These are phyloP conservation scores for Obba rivulosa DNA, from an alignment of 768 basidiomycete genomes.

Conservation along the genomic window DNA sequence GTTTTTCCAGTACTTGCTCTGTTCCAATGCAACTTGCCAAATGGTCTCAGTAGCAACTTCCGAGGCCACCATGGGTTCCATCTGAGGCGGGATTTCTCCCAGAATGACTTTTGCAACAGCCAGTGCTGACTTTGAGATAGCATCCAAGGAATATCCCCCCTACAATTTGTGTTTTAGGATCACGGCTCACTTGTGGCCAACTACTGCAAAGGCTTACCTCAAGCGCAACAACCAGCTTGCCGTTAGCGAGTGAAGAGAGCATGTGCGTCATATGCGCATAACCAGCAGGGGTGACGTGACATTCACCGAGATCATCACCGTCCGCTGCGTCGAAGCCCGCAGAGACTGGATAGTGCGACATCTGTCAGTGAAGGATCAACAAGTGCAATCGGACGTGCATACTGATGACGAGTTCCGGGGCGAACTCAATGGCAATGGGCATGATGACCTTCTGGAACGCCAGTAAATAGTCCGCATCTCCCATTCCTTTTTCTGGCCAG, in stretches of 20 bases:
- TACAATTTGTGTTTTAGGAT: constrained; percentile 23
- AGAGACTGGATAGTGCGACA: constrained; percentile 56
- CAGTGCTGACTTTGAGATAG: constrained; percentile 81
- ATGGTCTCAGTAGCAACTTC: constrained; percentile 86
- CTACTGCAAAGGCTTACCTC: constrained; percentile 54
- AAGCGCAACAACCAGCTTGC: constrained; percentile 86
- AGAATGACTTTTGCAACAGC: constrained; percentile 87
- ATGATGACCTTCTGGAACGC: constrained; percentile 95
- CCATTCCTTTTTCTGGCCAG: constrained; percentile 86
- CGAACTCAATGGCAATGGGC: constrained; percentile 96
- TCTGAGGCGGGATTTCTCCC: constrained; percentile 76
- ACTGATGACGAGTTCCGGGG: constrained; percentile 96
- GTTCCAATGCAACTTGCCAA: constrained; percentile 80
- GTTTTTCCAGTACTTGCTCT: constrained; percentile 88
- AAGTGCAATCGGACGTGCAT: constrained; percentile 23
- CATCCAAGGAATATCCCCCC: constrained; percentile 94
- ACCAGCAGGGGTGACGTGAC: constrained; percentile 84
- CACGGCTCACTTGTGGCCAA: not conserved
- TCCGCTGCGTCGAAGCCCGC: constrained; percentile 96
- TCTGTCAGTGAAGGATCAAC: not conserved
- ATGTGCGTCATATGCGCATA: constrained; percentile 99
- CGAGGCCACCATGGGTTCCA: constrained; percentile 68
- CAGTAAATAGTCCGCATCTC: constrained; percentile 93
- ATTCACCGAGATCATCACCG: constrained; percentile 90
- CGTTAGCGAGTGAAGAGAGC: constrained; percentile 82